A percentile compares a stretch with the other conserved stretches of the same genome.
Conservation (phyloP, 73 alveolate genomes). For the Stentor coeruleus region DNA sequence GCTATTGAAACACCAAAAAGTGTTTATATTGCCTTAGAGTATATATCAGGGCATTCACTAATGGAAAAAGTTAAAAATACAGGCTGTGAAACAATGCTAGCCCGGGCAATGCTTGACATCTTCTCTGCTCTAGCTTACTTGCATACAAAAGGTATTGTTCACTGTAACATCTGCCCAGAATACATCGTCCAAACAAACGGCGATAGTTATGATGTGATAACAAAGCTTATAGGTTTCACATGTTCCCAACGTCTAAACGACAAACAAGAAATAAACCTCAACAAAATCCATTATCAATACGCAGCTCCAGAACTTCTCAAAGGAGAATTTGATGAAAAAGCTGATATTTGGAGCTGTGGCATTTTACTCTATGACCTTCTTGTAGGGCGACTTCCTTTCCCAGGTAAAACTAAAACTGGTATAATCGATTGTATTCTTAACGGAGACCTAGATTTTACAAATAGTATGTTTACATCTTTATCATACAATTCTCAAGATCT, state of each 20-base stretch:
- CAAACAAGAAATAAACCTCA: neutral
- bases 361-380: slow-evolving; percentile 68
- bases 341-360: slow-evolving; percentile 71
- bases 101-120: neutral
- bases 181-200: neutral
- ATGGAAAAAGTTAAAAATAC: neutral
- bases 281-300: slow-evolving; percentile 39
- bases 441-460: slow-evolving; percentile 50
- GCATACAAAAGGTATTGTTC: neutral
- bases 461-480: neutral
- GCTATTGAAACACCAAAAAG: neutral
- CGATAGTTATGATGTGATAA: neutral
- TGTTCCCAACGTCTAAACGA: neutral
- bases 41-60: neutral
- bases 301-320: slow-evolving; percentile 76
- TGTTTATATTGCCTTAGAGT: neutral
- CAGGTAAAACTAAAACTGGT: slow-evolving; percentile 45
- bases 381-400: slow-evolving; percentile 80
- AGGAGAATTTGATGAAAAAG: slow-evolving; percentile 47
- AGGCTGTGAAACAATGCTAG: neutral
- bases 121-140: neutral
- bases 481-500: slow-evolving; percentile 10
- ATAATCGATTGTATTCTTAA: slow-evolving; percentile 52
- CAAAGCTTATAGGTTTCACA: neutral
- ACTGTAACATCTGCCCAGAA: neutral